Base-by-base conservation (phyloP, 495 filamentous ascomycete species). In the Talaromyces proteolyticus region DNA sequence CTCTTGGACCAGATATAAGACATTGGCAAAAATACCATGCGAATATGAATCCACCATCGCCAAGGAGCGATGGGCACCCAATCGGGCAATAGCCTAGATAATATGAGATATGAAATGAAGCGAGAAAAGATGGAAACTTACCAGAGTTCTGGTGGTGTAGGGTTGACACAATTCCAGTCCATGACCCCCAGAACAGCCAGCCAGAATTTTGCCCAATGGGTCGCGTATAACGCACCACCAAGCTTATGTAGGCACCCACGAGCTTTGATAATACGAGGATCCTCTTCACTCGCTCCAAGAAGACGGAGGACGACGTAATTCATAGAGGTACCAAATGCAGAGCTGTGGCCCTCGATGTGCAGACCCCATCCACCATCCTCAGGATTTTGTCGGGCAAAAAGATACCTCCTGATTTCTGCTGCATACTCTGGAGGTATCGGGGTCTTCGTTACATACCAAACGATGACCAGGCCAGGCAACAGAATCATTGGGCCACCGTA, bases 41-140 rank as follows among this genome's bases (percentile, higher is more conserved):
- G 89, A 66, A 95, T 95, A 53, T 98, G 93, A 53, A 95, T 89
- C 93, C 93, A 98, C 93, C 93, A 98, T 42, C 90, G 76, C 93
- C 94, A 97, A 0, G 94, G 93, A 8, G 89, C 85, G 56, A 97
- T 79, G 1, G 93, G 94, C 12, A 91, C 81, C 92, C 93, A 97
- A 64, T 97, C 90, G 2, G 93, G 94, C 2, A 98, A 72, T 21
- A 96, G 79, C 79, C 79, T 82, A 47, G 8, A 36, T 8, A 2
- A 21, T 16, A 25, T 52, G 26, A 55, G 47, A 54, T 41, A 58
- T 42, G 16, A 16, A 16, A 5, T 34, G 3, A n/a, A 17, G 17
- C 6, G 14, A 18, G 23, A 54, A 46, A 29, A 37, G 18, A 10
- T 0, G 38, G 16, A 43, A 26, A 60, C 70, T 19, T 57, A 81